Percentiles rank a stretch among this genome's conserved stretches.
These are phyloP conservation scores for Russula emetica DNA, from an alignment of 768 basidiomycete species.

Conservation along the genomic window DNA sequence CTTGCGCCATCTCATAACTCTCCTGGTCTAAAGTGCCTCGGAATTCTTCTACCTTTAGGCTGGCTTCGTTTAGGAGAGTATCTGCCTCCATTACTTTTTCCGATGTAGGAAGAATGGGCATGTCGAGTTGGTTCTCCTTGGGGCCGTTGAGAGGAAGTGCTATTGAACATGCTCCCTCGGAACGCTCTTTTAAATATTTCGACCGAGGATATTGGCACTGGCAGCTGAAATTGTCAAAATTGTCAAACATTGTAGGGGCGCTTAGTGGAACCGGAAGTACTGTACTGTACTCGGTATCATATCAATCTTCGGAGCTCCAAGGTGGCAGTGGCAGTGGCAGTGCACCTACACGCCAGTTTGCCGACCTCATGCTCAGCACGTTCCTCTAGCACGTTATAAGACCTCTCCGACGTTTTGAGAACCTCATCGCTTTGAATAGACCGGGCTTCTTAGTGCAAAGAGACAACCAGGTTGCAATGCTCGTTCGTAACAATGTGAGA, in stretches of 20 bases:
- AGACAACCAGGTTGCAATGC: background rate
- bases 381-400: background rate
- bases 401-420: no score
- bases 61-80: background rate
- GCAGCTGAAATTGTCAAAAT: background rate
- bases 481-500: background rate
- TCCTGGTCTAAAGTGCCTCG: background rate
- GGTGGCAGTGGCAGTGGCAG: no score
- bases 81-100: conserved; percentile 2
- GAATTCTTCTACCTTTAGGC: background rate
- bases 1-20: conserved; percentile 4
- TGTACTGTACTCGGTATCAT: no score
- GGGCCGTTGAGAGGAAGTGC: background rate
- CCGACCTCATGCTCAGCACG: background rate
- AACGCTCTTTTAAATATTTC: background rate
- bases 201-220: no score
- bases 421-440: background rate
- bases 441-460: background rate
- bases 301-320: background rate
- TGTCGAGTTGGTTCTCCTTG: background rate
- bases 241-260: background rate
- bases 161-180: background rate
- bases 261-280: background rate
- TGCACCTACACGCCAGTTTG: background rate
- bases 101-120: background rate